Base-by-base conservation (phyloP, 768 basidiomycete genomes). In the Boletus sensibilis region DNA sequence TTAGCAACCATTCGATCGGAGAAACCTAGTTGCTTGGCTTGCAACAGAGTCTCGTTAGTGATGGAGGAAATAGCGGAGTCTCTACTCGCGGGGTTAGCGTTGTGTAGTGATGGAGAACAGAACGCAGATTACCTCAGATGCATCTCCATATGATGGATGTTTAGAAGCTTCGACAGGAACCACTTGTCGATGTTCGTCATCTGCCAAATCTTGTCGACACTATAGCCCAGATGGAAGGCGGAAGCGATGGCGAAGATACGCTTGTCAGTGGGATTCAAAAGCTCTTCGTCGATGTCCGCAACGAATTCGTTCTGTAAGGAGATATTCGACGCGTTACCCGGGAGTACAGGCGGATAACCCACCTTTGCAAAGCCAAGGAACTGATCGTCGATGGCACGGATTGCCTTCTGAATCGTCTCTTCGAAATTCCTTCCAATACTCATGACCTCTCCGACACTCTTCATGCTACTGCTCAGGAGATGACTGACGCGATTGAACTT, bases 391-490 rank as follows among this genome's bases (percentile, higher is more conserved):
- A 99, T 97, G 4, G 94, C 89, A 34, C 96, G 80, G 59, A 98
- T 96, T 4, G 96, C 97, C 76, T 99, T 98, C 73, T 98, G 96
- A 53, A 98, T 88, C 1, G 95, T 98, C 79, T 99, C 96, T 72
- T 98, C 96, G 67, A 99, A 99, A 5, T 94, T 97, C 64, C 96
- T 80, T 14, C 96, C 96, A 62, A 99, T 98, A 63, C 92, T 93
- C 97, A 99, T 99, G 55, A 99, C 96, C 74, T 99, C 96, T 27
- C 96, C 96, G 9, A 99, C 96, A 65, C 91, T 94, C 82, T 98
- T 98, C 96, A 99, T 98, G 74, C 91, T 93, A 64, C 90, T 92
- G 73, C 92, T 93, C 47, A 99, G 77, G 39, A 91, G 79, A 56
- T 89, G 84, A 70, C 92, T 94, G 66, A 99, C 96, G 44, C 96